A percentile compares a stretch with the other conserved stretches of the same genome.
phyloP scores from a whole-genome alignment of 805 yeast genomes.

The Lipomyces sp. region DNA sequence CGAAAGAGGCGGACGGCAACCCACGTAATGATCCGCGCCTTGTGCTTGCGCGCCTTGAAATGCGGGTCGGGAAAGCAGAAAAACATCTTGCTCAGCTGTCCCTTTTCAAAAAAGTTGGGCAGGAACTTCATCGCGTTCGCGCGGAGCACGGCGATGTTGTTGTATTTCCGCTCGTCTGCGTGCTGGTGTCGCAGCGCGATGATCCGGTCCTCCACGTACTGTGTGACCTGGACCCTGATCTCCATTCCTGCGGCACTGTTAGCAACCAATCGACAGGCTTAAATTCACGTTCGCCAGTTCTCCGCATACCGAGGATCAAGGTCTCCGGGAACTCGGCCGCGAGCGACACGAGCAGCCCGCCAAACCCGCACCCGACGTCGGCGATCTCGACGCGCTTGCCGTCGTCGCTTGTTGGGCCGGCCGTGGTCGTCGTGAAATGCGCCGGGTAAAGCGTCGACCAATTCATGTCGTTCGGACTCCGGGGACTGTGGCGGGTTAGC shows the following conservation, averaged over 20 bases:
- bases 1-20: not conserved
- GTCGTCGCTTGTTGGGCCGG: slow-evolving; percentile 26
- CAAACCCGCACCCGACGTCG: slow-evolving; percentile 97
- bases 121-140: slow-evolving; percentile 97
- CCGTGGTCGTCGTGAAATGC: slow-evolving; percentile 37
- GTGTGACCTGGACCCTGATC: slow-evolving; percentile 95
- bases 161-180: slow-evolving; percentile 49
- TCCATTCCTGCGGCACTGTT: slow-evolving; percentile 61
- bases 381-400: slow-evolving; percentile 71
- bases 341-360: slow-evolving; percentile 79
- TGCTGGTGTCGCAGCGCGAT: slow-evolving; percentile 74
- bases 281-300: not conserved
- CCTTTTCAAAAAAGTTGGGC: slow-evolving; percentile 85
- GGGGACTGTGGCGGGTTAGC: slow-evolving; percentile 47
- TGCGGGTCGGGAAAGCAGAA: slow-evolving; percentile 99
- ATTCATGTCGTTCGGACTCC: slow-evolving; percentile 76
- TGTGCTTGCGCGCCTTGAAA: slow-evolving; percentile 94
- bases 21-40: slow-evolving; percentile 90
- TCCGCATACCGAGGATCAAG: slow-evolving; percentile 69
- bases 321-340: slow-evolving; percentile 73
- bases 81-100: slow-evolving; percentile 69
- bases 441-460: slow-evolving; percentile 78
- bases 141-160: slow-evolving; percentile 83
- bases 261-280: no score
- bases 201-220: slow-evolving; percentile 93